Evolutionary conservation across 192 early-diverging fungal genomes (phyloP), one percentile per base, ranked within the genome.

Genomic region (Coemansia reversa): DNA sequence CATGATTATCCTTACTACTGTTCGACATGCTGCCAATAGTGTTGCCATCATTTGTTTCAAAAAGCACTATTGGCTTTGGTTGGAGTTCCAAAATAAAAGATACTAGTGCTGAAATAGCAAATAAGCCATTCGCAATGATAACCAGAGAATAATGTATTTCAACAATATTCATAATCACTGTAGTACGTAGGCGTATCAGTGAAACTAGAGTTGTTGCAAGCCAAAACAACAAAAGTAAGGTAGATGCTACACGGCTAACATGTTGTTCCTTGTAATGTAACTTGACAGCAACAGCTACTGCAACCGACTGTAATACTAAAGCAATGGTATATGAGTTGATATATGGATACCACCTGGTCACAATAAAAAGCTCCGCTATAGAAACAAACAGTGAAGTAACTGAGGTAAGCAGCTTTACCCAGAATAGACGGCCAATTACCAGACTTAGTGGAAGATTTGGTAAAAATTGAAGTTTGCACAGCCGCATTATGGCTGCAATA

Each of bases 161-260:
- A 4, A 63, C 62, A 29, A 64, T 19, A 23, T 53, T 60, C 52
- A 56, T 30, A 3, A 66, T 24, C 4, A 74, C 20, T 11, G 60
- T 54, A 2, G 74, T 75, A 35, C 78, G 78, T 62, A 81, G 42
- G 3, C 72, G 68, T 59, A 81, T 63, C 45, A 74, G 62, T 33
- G 63, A 33, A 5, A 72, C 19, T 29, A 75, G 27, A 14, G 62
- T 58, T 0, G 78, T 69, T 6, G 66, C 62, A 22, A 82, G 65
- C 79, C 79, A 82, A 59, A 74, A 82, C 28, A 82, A 61, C 62
- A 82, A 62, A 27, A 82, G 71, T 23, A 45, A 35, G 5, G 74
- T 76, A 5, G 74, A 76, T 6, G 70, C 74, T 1, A 74, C 55
- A 23, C 67, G 69, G 54, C 48, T 75, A n/a, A 39, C 29, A 25